Evolutionary conservation across 1,284 basidiomycete species (phyloP).

Genomic region (Xanthoconium separans): DNA sequence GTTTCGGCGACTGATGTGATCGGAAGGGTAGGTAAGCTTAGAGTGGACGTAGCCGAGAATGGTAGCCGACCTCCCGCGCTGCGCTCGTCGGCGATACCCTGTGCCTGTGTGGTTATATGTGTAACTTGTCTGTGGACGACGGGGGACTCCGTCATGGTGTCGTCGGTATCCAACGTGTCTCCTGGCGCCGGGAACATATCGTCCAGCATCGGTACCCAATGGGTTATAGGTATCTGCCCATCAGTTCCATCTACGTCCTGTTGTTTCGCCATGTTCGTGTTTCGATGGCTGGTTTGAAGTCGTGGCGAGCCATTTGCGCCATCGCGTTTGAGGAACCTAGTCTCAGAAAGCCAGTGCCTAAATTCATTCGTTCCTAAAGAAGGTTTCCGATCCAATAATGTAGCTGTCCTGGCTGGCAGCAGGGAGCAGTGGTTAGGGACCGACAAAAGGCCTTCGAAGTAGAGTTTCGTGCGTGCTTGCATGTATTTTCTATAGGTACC

Average conservation of each 20-base stretch:
- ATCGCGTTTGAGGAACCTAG: constrained; percentile 24
- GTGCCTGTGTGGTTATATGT: constrained; percentile 8
- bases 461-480: constrained; percentile 46
- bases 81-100: constrained; percentile 8
- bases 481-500: constrained; percentile 55
- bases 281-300: constrained; percentile 13
- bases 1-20: constrained; percentile 14
- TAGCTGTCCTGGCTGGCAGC: constrained; percentile 8
- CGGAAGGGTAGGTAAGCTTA: constrained; percentile 4
- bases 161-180: not conserved
- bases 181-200: constrained; percentile 25
- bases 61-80: constrained; percentile 13
- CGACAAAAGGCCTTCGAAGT: constrained; percentile 40
- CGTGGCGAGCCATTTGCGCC: constrained; percentile 14
- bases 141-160: constrained; percentile 26
- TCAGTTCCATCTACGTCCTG: constrained; percentile 5
- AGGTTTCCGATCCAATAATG: constrained; percentile 13
- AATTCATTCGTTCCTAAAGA: constrained; percentile 26
- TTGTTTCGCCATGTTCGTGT: constrained; percentile 11
- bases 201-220: constrained; percentile 21
- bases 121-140: constrained; percentile 17
- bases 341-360: constrained; percentile 34
- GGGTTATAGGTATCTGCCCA: constrained; percentile 6
- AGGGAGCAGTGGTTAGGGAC: constrained; percentile 11
- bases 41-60: constrained; percentile 2